Evolutionary conservation across 441 rosid genomes (phyloP).

Genomic region (Manihot esculenta): DNA sequence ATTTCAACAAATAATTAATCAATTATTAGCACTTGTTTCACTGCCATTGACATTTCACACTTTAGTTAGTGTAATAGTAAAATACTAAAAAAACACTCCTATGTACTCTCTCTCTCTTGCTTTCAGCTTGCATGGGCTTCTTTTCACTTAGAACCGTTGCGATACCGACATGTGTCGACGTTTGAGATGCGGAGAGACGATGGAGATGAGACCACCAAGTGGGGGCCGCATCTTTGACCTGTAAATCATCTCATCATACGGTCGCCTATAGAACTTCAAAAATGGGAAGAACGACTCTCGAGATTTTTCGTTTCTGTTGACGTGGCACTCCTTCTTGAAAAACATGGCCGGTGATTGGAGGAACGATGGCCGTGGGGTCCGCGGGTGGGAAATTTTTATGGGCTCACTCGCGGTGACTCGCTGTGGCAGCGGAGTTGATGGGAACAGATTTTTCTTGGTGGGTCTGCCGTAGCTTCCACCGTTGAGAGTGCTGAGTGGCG

Average conservation of each 20-base stretch:
- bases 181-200: conserved; percentile 60
- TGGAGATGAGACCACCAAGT: conserved; percentile 78
- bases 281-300: conserved; percentile 75
- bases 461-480: conserved; percentile 23
- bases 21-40: conserved; percentile 21
- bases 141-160: conserved; percentile 58
- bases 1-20: conserved; percentile 20
- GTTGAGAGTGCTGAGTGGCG: conserved; percentile 43
- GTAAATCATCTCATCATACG: conserved; percentile 88
- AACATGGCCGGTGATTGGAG: conserved; percentile 87
- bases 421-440: conserved; percentile 81
- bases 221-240: conserved; percentile 90
- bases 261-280: conserved; percentile 67
- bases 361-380: conserved; percentile 83
- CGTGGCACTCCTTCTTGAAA: conserved; percentile 61
- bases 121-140: not conserved
- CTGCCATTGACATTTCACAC: conserved; percentile 24
- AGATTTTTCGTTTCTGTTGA: conserved; percentile 51
- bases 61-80: conserved; percentile 13
- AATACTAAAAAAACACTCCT: conserved; percentile 7
- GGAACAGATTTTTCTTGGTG: conserved; percentile 53
- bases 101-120: conserved; percentile 18
- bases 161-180: conserved; percentile 86
- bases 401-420: conserved; percentile 35
- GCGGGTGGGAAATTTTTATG: conserved; percentile 29